Evolutionary conservation across 208 protist species (phyloP).

Genomic region (Crithidia mellificae): DNA sequence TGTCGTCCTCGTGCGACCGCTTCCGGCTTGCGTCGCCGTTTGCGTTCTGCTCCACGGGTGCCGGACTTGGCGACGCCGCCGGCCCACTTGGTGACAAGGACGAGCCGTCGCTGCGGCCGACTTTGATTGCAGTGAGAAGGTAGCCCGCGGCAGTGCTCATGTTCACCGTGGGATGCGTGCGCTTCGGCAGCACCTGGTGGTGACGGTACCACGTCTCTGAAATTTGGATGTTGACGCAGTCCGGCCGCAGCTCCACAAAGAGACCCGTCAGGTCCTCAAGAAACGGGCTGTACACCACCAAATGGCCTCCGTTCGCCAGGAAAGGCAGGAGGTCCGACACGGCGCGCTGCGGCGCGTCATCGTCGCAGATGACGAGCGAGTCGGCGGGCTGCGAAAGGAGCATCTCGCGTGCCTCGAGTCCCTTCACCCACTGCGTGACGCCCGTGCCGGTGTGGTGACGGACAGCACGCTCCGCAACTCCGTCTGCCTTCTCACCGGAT

Average conservation of each 20-base stretch:
- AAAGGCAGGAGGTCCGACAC: conserved; percentile 76
- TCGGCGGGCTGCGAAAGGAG: conserved; percentile 63
- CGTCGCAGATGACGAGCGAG: conserved; percentile 76
- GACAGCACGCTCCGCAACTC: neutral
- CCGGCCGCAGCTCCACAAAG: conserved; percentile 53
- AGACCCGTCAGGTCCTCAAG: conserved; percentile 74
- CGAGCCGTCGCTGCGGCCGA: conserved; percentile 33
- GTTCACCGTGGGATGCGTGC: conserved; percentile 93
- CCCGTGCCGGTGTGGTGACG: conserved; percentile 11
- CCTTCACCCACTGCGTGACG: conserved; percentile 77
- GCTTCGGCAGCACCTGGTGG: conserved; percentile 92
- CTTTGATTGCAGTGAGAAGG: conserved; percentile 90
- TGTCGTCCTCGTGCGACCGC: neutral
- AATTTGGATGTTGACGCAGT: conserved; percentile 86
- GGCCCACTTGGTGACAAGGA: neutral
- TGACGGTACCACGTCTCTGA: conserved; percentile 93
- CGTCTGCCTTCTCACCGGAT: neutral
- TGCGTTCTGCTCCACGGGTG: neutral
- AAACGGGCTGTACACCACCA: conserved; percentile 90
- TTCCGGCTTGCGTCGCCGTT: neutral
- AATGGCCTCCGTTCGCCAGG: conserved; percentile 66
- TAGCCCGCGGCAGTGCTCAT: conserved; percentile 92
- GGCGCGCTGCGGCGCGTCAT: conserved; percentile 30
- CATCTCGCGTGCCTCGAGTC: conserved; percentile 59
- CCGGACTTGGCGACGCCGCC: neutral